phyloP scores from a whole-genome alignment of 768 basidiomycete genomes.

The Leccinum longicurvipes region DNA sequence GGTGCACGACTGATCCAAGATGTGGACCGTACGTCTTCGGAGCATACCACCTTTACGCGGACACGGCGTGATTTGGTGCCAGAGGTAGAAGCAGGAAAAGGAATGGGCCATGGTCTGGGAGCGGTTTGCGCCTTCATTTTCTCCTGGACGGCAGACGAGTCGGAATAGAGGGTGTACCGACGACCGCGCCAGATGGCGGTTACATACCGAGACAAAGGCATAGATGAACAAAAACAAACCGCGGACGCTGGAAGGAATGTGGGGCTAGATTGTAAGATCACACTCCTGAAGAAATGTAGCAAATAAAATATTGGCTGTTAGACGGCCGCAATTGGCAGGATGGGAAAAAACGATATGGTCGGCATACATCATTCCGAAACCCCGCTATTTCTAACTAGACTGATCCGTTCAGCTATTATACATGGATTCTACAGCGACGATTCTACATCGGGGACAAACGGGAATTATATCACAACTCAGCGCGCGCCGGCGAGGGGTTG shows the following conservation, averaged over 20 bases:
- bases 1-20: slow-evolving; percentile 52
- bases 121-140: slow-evolving; percentile 33
- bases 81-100: slow-evolving; percentile 56
- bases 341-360: no score
- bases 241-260: background rate
- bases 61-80: slow-evolving; percentile 50
- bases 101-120: slow-evolving; percentile 46
- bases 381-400: background rate
- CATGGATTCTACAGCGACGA: slow-evolving; percentile 2
- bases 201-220: slow-evolving; percentile 5
- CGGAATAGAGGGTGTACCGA: slow-evolving; percentile 3
- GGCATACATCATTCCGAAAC: no score
- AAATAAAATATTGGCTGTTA: background rate
- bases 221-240: background rate
- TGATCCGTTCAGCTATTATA: background rate
- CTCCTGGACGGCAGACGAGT: slow-evolving; percentile 37
- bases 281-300: background rate
- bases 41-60: slow-evolving; percentile 55
- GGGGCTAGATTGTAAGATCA: no score
- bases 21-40: slow-evolving; percentile 37
- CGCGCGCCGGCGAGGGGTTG: slow-evolving; percentile 53
- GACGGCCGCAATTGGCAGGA: background rate
- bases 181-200: slow-evolving; percentile 8
- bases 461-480: slow-evolving; percentile 11
- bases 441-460: background rate